phyloP scores from a whole-genome alignment of 306 rosid genomes.

The Oxytropis ochrocephala region DNA sequence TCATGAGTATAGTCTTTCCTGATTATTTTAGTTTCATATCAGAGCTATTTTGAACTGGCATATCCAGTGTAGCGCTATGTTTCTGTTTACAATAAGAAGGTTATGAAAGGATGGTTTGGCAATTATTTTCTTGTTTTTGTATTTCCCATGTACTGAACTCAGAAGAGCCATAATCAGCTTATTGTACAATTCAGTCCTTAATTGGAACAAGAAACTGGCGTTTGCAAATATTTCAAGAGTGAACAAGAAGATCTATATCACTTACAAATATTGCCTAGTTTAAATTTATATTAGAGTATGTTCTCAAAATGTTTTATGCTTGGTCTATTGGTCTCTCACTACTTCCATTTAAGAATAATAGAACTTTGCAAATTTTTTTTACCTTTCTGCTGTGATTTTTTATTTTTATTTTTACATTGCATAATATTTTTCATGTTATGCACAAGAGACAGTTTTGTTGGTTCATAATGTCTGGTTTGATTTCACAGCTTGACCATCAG shows the following conservation, averaged over 20 bases:
- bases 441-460: constrained; percentile 17
- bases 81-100: background rate
- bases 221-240: background rate
- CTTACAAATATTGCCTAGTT: background rate
- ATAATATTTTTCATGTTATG: background rate
- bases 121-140: constrained; percentile 13
- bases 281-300: background rate
- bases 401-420: background rate
- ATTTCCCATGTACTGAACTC: background rate
- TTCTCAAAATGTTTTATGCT: background rate
- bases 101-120: constrained; percentile 4
- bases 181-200: background rate
- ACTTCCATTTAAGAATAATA: background rate
- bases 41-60: background rate
- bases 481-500: constrained; percentile 68
- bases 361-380: background rate
- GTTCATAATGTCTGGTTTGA: constrained; percentile 21
- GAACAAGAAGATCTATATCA: too few relatives aligned
- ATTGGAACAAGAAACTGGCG: background rate
- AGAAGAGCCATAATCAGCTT: constrained; percentile 3
- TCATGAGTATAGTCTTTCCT: background rate
- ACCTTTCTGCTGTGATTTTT: background rate
- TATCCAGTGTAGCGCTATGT: background rate
- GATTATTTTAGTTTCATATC: background rate
- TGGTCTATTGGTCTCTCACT: background rate